Evolutionary conservation across 805 yeast genomes (phyloP).

Genomic region (Cyberlindnera misumaiensis): DNA sequence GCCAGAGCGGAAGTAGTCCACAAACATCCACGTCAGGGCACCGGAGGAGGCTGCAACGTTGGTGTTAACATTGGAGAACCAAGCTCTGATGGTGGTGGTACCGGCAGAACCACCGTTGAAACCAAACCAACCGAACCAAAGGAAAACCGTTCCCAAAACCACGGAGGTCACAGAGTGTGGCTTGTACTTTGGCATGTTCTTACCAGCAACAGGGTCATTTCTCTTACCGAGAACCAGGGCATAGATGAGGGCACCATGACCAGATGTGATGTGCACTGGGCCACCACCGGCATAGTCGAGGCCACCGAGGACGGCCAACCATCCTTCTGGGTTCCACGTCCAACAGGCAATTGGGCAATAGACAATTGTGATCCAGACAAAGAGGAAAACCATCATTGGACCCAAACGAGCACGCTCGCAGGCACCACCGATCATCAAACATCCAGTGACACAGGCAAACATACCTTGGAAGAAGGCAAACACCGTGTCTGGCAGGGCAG

Average conservation of each 20-base stretch:
- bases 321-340: conserved; percentile 95
- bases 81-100: conserved; percentile 85
- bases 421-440: conserved; percentile 95
- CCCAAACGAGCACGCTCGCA: conserved; percentile 95
- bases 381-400: conserved; percentile 93
- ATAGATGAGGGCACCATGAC: conserved; percentile 91
- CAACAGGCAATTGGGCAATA: conserved; percentile 95
- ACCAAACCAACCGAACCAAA: conserved; percentile 99
- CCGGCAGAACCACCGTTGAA: conserved; percentile 99
- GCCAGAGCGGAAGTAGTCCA: conserved; percentile 75
- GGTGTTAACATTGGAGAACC: conserved; percentile 91
- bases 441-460: conserved; percentile 93
- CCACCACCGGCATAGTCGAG: conserved; percentile 98
- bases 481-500: conserved; percentile 79
- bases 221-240: conserved; percentile 91
- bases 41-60: conserved; percentile 91
- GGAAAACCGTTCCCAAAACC: conserved; percentile 86
- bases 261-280: conserved; percentile 93
- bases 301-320: conserved; percentile 79
- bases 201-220: conserved; percentile 51
- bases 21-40: conserved; percentile 89
- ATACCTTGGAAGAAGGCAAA: conserved; percentile 92
- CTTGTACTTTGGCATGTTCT: conserved; percentile 77
- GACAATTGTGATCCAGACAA: conserved; percentile 91
- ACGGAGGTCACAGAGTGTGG: conserved; percentile 91